Evolutionary conservation across 1,284 basidiomycete species (phyloP), one percentile per base, ranked within the genome.

Genomic region (Puccinia horiana): DNA sequence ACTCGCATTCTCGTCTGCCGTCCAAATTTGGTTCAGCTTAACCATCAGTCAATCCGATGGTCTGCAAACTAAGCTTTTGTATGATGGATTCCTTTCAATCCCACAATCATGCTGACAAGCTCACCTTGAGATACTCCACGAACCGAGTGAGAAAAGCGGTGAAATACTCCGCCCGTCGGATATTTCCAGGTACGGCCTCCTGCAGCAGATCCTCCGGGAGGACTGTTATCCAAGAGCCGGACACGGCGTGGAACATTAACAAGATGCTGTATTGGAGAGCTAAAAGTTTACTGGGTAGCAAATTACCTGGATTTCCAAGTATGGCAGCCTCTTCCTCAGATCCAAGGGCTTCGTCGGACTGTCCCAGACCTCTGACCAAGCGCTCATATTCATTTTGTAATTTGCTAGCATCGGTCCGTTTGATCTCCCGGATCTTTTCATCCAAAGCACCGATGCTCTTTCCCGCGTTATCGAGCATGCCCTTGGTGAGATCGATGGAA

Each of bases 101-200:
- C 26, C 26, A 23, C 4, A 12, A 23, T 4, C 4, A 26, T 26
- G 16, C 52, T 29, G 37, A 26, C 2, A 44, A 26, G 23, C 63
- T 32, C 37, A 94, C 94, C 90, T 99, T 99, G 83, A 99, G 90
- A 87, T 99, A 99, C 88, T 99, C 97, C 63, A 99, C 95, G 86
- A 99, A 98, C 63, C 97, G 92, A 87, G 96, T 98, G 83, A 99
- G 88, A 89, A 99, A 99, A 0, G 97, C 96, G 26, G 98, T 94
- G 86, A 99, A 99, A 88, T 99, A 97, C 86, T 99, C 97, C 0
- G 97, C 97, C 86, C 98, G 96, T 72, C 97, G 91, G 83, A 99
- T 99, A 86, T 99, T 99, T 29, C 97, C 97, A 23, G 97, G 97
- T 56, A 99, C 91, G 3, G 97, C 97, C 88, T 99, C 97, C 83